phyloP scores from a whole-genome alignment of 2,329 filamentous ascomycete genomes.

The Endoconidiophora laricicola region DNA sequence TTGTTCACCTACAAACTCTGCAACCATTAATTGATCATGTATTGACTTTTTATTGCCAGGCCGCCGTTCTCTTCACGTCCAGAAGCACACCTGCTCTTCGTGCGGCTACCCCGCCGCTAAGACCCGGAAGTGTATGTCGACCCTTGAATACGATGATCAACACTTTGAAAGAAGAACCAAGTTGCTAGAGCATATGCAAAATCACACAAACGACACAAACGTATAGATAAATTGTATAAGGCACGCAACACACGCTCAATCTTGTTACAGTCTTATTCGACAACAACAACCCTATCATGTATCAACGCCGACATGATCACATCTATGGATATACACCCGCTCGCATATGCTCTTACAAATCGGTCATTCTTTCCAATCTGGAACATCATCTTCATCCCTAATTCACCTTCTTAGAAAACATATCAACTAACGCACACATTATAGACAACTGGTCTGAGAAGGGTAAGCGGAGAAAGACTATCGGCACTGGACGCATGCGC shows the following conservation, averaged over 20 bases:
- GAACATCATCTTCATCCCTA: neutral
- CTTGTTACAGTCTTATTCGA: neutral
- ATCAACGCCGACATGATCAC: neutral
- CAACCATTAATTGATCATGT: neutral
- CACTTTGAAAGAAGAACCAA: neutral
- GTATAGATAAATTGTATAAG: neutral
- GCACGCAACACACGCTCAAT: neutral
- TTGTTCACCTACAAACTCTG: neutral
- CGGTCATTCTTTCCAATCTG: too few species aligned
- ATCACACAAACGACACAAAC: neutral
- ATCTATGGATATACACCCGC: neutral
- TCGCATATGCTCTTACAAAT: neutral
- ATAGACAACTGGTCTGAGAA: slow-evolving; percentile 99
- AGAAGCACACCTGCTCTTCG: slow-evolving; percentile 92
- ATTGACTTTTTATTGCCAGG: slow-evolving; percentile 32
- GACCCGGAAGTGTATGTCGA: slow-evolving; percentile 88
- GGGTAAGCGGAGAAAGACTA: slow-evolving; percentile 99
- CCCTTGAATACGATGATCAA: neutral
- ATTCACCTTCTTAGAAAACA: slow-evolving; percentile 2
- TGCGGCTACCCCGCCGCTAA: slow-evolving; percentile 98
- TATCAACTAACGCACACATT: slow-evolving; percentile 7
- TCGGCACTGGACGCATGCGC: slow-evolving; percentile 88
- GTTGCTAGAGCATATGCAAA: slow-evolving; percentile 1
- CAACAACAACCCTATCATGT: neutral
- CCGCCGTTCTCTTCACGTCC: slow-evolving; percentile 94